phyloP scores from a whole-genome alignment of 164 flowering plant species.

The Stephania yunnanensis region DNA sequence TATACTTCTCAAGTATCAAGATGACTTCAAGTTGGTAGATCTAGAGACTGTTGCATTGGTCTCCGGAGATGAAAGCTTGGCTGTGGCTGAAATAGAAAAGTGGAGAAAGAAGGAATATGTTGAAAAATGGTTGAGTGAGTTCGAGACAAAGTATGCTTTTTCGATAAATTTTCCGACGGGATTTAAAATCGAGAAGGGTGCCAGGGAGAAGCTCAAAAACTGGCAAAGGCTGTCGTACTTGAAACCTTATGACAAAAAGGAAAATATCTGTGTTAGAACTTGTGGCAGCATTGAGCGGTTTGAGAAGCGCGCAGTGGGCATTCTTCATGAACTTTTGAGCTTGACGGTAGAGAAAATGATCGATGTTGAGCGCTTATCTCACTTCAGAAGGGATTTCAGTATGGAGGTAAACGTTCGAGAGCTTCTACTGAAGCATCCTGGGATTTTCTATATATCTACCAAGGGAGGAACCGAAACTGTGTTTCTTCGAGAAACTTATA shows the following conservation, averaged over 20 bases:
- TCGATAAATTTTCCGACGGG: conserved; percentile 77
- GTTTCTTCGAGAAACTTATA: conserved; percentile 78
- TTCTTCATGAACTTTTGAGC: conserved; percentile 77
- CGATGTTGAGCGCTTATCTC: conserved; percentile 61
- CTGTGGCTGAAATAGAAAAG: conserved; percentile 57
- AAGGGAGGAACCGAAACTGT: conserved; percentile 56
- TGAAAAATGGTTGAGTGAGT: conserved; percentile 91
- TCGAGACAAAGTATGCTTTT: conserved; percentile 71
- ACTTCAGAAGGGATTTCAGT: conserved; percentile 65
- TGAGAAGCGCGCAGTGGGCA: conserved; percentile 76
- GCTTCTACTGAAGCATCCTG: conserved; percentile 79
- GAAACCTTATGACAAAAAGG: conserved; percentile 65
- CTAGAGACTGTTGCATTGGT: conserved; percentile 60
- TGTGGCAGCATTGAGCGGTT: conserved; percentile 62
- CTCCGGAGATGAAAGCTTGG: conserved; percentile 39
- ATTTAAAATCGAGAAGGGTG: conserved; percentile 57
- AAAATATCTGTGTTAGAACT: conserved; percentile 25
- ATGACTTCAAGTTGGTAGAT: conserved; percentile 52
- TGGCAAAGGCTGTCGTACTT: conserved; percentile 83
- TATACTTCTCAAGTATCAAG: conserved; percentile 43
- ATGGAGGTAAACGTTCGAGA: conserved; percentile 73
- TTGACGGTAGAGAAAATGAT: conserved; percentile 85
- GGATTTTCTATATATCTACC: conserved; percentile 81
- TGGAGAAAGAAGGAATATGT: conserved; percentile 80
- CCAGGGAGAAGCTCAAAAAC: conserved; percentile 52